A percentile compares a stretch with the other conserved stretches of the same genome.
These are phyloP conservation scores for Cicer cuneatum DNA, from an alignment of 306 rosid species.

Conservation along the genomic window DNA sequence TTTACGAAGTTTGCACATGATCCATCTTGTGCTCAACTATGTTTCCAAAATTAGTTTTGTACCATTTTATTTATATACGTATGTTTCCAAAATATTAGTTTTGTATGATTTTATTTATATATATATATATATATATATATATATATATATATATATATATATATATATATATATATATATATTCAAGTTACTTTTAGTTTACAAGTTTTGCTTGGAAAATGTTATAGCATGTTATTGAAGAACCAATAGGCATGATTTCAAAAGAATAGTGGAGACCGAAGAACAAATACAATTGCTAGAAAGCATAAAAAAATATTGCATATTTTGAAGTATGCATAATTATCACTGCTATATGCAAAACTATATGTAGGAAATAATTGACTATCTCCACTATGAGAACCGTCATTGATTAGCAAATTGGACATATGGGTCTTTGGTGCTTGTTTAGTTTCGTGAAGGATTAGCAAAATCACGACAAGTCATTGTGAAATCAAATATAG, in stretches of 20 bases:
- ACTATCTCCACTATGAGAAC: neutral
- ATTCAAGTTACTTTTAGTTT: conserved; percentile 21
- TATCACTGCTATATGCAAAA: neutral
- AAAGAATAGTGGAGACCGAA: neutral
- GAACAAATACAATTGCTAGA: neutral
- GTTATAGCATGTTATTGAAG: neutral
- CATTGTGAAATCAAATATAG: too few relatives aligned
- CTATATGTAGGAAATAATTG: neutral
- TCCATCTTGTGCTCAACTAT: conserved; percentile 35
- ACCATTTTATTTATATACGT: conserved; percentile 20
- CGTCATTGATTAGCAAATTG: conserved; percentile 55
- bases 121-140: conserved; percentile 24
- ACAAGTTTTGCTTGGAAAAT: conserved; percentile 15
- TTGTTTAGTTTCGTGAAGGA: conserved; percentile 43
- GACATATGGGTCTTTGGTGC: conserved; percentile 51
- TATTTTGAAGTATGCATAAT: neutral
- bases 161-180: conserved; percentile 7
- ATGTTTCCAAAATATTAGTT: conserved; percentile 38
- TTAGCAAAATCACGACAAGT: too few relatives aligned
- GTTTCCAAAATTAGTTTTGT: conserved; percentile 35
- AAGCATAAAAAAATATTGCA: neutral
- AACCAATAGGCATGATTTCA: neutral
- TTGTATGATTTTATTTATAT: conserved; percentile 18
- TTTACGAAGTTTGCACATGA: conserved; percentile 31
- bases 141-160: conserved; percentile 10